Evolutionary conservation across 768 basidiomycete genomes (phyloP), one percentile per base, ranked within the genome.

Genomic region (Tylopilus intermedius): DNA sequence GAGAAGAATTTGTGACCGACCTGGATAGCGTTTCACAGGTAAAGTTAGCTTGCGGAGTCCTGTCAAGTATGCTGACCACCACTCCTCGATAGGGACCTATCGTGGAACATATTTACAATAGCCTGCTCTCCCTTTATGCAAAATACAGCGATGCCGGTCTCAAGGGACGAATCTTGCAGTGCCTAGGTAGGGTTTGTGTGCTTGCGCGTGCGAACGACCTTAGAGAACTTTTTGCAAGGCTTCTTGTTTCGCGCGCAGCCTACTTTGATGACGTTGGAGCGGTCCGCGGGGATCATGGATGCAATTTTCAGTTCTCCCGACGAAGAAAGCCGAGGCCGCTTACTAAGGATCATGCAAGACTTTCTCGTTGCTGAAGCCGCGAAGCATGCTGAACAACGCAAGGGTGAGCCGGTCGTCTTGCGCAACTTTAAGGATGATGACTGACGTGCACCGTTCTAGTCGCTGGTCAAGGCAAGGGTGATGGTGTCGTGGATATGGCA

Each of bases 191-290:
- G 79, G 62, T 41, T 42, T 24, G 21, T 13, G 18, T 11, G 14
- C 42, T 32, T 29, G 24, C 33, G 13, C 13, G 33, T 24, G n/a
- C 45, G 27, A 39, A 35, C 29, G 1, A 44, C 1, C 39, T 58
- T 22, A 55, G 30, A n/a, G 14, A 47, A 29, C 14, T 6, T 30
- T 30, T 27, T 32, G 10, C 43, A 42, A 92, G 93, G 95, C 10
- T 96, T 90, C 68, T 71, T 99, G 5, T 98, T 93, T 73, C 85
- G 92, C 24, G 85, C 93, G 5, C 89, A 94, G 60, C 95, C 96
- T 2, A 86, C 86, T 1, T 71, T 98, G 53, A 94, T 99, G 85
- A 90, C 89, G 0, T 71, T 86, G 58, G 84, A 88, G 4, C 72
- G 78, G 11, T 94, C 94, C 1, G 80, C 88, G 0, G 73, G 68